These are phyloP conservation scores for Chaetomium sp. DNA, from an alignment of 2,329 filamentous ascomycete genomes.

Conservation along the genomic window DNA sequence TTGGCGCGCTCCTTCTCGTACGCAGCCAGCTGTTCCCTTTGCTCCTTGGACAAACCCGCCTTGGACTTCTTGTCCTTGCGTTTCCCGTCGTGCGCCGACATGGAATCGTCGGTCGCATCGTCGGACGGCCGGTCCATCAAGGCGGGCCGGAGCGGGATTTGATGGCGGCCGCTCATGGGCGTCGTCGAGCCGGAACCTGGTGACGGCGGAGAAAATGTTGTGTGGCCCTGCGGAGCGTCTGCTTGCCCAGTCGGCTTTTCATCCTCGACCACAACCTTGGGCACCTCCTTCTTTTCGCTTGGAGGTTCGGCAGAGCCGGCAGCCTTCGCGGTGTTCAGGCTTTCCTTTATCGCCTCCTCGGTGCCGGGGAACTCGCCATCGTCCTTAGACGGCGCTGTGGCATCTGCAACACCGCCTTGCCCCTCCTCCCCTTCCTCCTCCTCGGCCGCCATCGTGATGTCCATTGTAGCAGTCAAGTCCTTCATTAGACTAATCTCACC, in stretches of 20 bases:
- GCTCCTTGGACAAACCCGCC: conserved; percentile 78
- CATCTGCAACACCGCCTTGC: conserved; percentile 23
- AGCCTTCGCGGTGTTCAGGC: conserved; percentile 37
- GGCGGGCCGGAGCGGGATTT: conserved; percentile 72
- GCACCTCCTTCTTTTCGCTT: conserved; percentile 26
- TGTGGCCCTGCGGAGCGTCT: conserved; percentile 13
- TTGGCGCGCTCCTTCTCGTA: conserved; percentile 80
- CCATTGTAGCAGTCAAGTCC: conserved; percentile 95
- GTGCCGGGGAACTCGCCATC: conserved; percentile 49
- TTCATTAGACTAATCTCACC: conserved; percentile 99
- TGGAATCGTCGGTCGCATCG: conserved; percentile 63
- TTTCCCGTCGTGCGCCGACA: conserved; percentile 56
- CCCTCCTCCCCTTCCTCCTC: conserved; percentile 58
- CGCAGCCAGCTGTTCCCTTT: conserved; percentile 82
- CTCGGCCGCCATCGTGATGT: conserved; percentile 81
- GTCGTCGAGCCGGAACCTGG: conserved; percentile 34
- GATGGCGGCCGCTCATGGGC: conserved; percentile 33
- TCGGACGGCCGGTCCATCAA: conserved; percentile 80
- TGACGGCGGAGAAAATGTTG: conserved; percentile 27
- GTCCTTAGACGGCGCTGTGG: conserved; percentile 32
- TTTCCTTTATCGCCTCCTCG: conserved; percentile 51
- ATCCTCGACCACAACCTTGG: conserved; percentile 36
- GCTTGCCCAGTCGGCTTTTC: conserved; percentile 23
- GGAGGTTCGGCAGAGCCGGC: conserved; percentile 23
- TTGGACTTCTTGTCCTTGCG: conserved; percentile 65